phyloP scores from a whole-genome alignment of 2,329 filamentous ascomycete species.

The Phyllosticta paracitricarpa region DNA sequence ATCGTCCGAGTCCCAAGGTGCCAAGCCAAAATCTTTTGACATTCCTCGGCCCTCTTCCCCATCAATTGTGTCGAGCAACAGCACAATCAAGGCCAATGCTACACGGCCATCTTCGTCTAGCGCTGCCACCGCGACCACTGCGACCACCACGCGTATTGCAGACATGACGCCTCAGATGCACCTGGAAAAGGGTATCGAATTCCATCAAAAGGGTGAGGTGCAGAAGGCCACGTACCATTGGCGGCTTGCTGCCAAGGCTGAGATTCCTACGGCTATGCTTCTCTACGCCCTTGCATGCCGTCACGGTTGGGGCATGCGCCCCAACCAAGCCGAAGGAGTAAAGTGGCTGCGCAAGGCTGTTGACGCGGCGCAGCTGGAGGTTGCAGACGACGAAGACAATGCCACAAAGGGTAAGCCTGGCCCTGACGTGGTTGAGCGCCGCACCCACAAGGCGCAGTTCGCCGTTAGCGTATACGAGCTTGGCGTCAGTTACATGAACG shows the following conservation, averaged over 20 bases:
- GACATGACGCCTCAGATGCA: slow-evolving; percentile 81
- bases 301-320: slow-evolving; percentile 95
- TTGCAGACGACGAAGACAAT: slow-evolving; percentile 68
- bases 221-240: slow-evolving; percentile 96
- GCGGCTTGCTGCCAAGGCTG: slow-evolving; percentile 74
- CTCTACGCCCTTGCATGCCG: slow-evolving; percentile 89
- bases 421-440: slow-evolving; percentile 55
- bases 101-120: slow-evolving; percentile 5
- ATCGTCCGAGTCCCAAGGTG: background rate
- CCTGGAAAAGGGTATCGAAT: slow-evolving; percentile 77
- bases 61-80: slow-evolving; percentile 33
- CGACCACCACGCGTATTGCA: slow-evolving; percentile 32
- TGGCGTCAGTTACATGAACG: slow-evolving; percentile 94
- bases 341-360: slow-evolving; percentile 88
- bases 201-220: slow-evolving; percentile 76
- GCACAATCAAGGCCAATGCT: slow-evolving; percentile 29
- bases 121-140: slow-evolving; percentile 2
- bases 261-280: slow-evolving; percentile 88
- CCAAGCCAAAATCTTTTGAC: slow-evolving; percentile 16
- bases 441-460: slow-evolving; percentile 83
- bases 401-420: slow-evolving; percentile 50
- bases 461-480: slow-evolving; percentile 93
- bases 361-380: slow-evolving; percentile 70
- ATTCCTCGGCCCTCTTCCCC: slow-evolving; percentile 17
- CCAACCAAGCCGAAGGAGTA: slow-evolving; percentile 82